Evolutionary conservation across 805 yeast genomes (phyloP).

Genomic region (Saccharomycopsis sp.): DNA sequence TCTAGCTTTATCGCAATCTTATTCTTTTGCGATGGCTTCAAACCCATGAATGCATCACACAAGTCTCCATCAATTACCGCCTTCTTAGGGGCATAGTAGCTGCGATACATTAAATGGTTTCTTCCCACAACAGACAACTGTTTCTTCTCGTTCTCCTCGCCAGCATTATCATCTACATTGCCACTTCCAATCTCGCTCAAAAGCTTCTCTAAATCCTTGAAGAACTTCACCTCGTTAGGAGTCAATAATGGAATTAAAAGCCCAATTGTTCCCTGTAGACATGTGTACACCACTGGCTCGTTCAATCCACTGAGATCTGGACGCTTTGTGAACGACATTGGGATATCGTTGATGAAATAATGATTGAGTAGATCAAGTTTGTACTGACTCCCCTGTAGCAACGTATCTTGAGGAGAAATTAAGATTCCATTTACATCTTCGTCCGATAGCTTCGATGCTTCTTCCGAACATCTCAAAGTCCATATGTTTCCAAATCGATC

Average conservation of each 20-base stretch:
- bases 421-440: conserved; percentile 42
- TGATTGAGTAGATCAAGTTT: conserved; percentile 49
- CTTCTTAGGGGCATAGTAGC: conserved; percentile 77
- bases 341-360: conserved; percentile 63
- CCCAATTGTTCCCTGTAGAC: conserved; percentile 80
- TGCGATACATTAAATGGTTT: conserved; percentile 59
- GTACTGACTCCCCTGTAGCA: conserved; percentile 45
- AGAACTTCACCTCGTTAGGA: conserved; percentile 52
- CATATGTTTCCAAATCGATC: conserved; percentile 82
- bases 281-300: conserved; percentile 62
- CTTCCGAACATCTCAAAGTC: conserved; percentile 54
- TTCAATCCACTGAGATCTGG: conserved; percentile 47
- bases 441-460: conserved; percentile 41
- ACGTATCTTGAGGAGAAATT: conserved; percentile 29
- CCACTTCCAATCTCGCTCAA: conserved; percentile 22
- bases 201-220: conserved; percentile 45
- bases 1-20: conserved; percentile 14
- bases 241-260: conserved; percentile 61
- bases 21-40: conserved; percentile 36
- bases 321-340: conserved; percentile 53
- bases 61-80: conserved; percentile 85
- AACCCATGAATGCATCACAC: conserved; percentile 50
- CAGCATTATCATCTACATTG: conserved; percentile 24
- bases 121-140: conserved; percentile 48
- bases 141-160: conserved; percentile 19